Evolutionary conservation across 2,329 filamentous ascomycete genomes (phyloP).

Genomic region (Aureobasidium sp.): DNA sequence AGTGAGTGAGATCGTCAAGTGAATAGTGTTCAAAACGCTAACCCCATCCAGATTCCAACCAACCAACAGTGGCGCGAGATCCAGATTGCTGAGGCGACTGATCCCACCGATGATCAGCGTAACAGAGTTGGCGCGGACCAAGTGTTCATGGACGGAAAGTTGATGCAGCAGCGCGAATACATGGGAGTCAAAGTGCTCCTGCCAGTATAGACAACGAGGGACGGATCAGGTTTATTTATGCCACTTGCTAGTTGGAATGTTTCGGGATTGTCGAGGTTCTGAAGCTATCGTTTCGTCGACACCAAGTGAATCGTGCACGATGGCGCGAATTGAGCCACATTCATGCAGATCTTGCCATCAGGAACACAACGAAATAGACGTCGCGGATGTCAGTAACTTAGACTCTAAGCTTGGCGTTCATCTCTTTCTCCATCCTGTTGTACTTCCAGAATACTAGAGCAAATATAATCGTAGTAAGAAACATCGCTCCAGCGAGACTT

Average conservation of each 20-base stretch:
- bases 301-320: no score
- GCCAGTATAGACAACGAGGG: constrained; percentile 19
- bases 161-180: constrained; percentile 39
- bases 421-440: not conserved
- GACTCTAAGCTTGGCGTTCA: not conserved
- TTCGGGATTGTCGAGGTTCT: no score
- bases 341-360: no score
- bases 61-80: constrained; percentile 43
- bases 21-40: constrained; percentile 21
- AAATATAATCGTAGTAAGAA: not conserved
- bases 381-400: not conserved
- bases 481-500: not conserved
- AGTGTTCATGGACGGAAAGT: constrained; percentile 35
- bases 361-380: no score
- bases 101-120: constrained; percentile 33
- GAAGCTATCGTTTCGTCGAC: no score
- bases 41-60: constrained; percentile 36
- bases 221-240: not conserved
- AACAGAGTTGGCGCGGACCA: constrained; percentile 36
- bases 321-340: no score
- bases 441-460: not conserved
- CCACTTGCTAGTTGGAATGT: no score
- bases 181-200: constrained; percentile 39
- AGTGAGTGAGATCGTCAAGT: not conserved
- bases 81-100: constrained; percentile 36